Conservation (phyloP, 345 rosid species). For the Schrenkiella parvula region DNA sequence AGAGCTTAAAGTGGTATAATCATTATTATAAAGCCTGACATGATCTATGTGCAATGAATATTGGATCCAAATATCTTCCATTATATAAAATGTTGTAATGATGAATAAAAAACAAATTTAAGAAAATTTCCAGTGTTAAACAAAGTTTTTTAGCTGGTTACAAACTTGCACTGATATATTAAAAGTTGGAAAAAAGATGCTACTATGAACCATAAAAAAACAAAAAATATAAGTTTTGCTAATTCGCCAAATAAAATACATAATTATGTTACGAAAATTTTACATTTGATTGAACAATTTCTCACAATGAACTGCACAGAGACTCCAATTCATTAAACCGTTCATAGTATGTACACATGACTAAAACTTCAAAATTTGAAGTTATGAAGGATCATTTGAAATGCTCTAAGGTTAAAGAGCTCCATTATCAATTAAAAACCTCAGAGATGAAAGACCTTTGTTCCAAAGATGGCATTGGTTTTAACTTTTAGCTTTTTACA, state of each 20-base stretch:
- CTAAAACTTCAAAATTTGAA: too few species aligned
- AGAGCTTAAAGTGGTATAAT: background rate
- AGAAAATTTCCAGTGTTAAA: background rate
- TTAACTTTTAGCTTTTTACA: background rate
- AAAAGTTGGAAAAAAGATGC: background rate
- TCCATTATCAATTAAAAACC: background rate
- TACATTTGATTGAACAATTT: too few species aligned
- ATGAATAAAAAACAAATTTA: background rate
- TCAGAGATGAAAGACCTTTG: background rate
- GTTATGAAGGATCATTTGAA: too few species aligned
- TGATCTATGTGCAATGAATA: background rate
- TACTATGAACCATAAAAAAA: background rate
- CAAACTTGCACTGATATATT: too few species aligned
- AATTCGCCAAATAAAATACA: too few species aligned
- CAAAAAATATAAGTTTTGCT: too few species aligned
- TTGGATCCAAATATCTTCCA: background rate
- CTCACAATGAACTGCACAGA: too few species aligned
- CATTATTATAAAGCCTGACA: background rate
- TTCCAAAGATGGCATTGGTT: background rate
- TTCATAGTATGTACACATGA: too few species aligned
- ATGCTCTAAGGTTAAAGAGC: too few species aligned
- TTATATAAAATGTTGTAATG: background rate
- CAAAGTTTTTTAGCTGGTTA: background rate
- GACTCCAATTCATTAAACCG: too few species aligned
- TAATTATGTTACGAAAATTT: too few species aligned